phyloP scores from a whole-genome alignment of 2,329 filamentous ascomycete species.

The Mycosphaerella sp. region DNA sequence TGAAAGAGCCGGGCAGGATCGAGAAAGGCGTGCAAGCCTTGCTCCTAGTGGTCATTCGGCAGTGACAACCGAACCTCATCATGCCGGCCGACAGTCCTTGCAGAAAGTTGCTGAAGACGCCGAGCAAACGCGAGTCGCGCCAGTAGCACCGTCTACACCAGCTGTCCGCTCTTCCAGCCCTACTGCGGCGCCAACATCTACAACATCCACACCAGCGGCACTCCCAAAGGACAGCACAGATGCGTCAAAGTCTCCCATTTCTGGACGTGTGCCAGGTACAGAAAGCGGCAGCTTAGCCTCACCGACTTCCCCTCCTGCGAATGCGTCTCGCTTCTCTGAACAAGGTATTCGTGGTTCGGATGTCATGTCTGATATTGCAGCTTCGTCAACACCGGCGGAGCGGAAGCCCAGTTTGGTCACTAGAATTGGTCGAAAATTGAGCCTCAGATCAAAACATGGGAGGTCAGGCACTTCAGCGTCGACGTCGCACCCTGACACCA shows the following conservation, averaged over 20 bases:
- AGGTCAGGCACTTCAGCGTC: background rate
- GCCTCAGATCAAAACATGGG: background rate
- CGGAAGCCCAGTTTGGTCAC: constrained; percentile 3
- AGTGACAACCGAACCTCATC: background rate
- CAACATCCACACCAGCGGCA: background rate
- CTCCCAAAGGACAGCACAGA: background rate
- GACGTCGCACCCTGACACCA: background rate
- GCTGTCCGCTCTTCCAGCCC: background rate
- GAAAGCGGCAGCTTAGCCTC: background rate
- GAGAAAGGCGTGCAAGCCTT: constrained; percentile 3
- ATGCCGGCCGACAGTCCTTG: background rate
- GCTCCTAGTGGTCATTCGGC: constrained; percentile 1
- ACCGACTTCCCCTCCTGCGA: background rate
- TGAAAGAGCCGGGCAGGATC: background rate
- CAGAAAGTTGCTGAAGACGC: constrained; percentile 6
- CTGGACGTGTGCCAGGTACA: constrained; percentile 1
- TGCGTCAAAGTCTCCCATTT: background rate
- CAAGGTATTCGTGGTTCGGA: background rate
- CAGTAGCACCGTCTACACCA: background rate
- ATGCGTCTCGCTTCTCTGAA: constrained; percentile 1
- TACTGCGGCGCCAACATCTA: background rate
- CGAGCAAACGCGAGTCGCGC: background rate
- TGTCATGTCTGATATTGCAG: background rate
- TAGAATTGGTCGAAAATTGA: constrained; percentile 4
- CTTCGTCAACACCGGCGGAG: background rate